A percentile compares a stretch with the other conserved stretches of the same genome.
phyloP scores from a whole-genome alignment of 306 rosid species.

The Fagus crenata region DNA sequence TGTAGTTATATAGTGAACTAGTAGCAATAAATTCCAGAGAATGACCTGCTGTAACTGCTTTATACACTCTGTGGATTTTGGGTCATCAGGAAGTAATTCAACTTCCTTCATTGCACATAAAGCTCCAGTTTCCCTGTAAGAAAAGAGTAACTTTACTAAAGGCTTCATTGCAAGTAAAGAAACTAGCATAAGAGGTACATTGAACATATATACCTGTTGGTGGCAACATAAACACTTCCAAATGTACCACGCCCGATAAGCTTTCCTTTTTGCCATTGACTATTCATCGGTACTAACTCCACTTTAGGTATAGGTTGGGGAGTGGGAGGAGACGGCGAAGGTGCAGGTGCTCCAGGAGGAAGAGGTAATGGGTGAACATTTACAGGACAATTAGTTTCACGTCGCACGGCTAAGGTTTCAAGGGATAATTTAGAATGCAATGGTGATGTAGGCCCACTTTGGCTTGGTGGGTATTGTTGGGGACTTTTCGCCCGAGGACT shows the following conservation, averaged over 20 bases:
- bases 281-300: conserved; percentile 58
- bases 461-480: conserved; percentile 43
- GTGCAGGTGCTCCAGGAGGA: conserved; percentile 71
- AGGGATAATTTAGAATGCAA: conserved; percentile 39
- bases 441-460: conserved; percentile 52
- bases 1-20: conserved; percentile 1
- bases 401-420: conserved; percentile 41
- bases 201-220: conserved; percentile 62
- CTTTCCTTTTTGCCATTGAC: conserved; percentile 94
- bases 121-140: conserved; percentile 80
- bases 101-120: conserved; percentile 99
- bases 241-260: conserved; percentile 99
- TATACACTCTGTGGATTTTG: conserved; percentile 83
- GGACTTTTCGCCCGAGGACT: conserved; percentile 56
- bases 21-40: conserved; percentile 8
- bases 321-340: conserved; percentile 41
- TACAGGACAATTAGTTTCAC: conserved; percentile 45
- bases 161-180: conserved; percentile 25
- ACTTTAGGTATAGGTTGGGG: conserved; percentile 43
- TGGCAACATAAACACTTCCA: conserved; percentile 91
- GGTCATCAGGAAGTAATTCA: conserved; percentile 81
- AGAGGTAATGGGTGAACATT: conserved; percentile 85
- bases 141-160: conserved; percentile 5
- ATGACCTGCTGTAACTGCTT: conserved; percentile 93
- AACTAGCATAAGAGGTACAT: conserved; percentile 11